Conservation (phyloP, 73 alveolate genomes). For the Paramecium pentaurelia region DNA sequence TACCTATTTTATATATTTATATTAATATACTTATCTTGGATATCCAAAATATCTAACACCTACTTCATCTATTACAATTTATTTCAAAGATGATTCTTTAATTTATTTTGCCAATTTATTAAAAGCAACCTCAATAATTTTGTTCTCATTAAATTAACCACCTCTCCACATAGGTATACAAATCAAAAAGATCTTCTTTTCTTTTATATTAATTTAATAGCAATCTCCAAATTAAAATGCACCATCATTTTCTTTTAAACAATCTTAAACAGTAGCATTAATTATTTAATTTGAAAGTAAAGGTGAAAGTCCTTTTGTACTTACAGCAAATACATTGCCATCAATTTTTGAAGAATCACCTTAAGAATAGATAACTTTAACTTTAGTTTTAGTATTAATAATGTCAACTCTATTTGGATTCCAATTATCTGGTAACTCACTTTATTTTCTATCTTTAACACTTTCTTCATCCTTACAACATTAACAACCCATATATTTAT, state of each 20-base stretch:
- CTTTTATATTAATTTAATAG: not conserved
- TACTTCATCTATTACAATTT: not conserved
- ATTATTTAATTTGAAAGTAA: not conserved
- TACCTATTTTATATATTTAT: not conserved
- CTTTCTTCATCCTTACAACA: not conserved
- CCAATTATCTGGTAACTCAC: not conserved
- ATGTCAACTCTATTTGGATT: not conserved
- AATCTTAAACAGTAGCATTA: not conserved
- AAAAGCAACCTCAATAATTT: not conserved
- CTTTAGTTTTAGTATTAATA: not conserved
- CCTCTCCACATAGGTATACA: not conserved
- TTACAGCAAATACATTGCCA: not conserved
- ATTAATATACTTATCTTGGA: not conserved
- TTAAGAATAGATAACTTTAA: not conserved
- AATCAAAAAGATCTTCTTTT: not conserved
- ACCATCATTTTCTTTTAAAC: not conserved
- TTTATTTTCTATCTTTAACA: not conserved
- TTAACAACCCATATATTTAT: not conserved
- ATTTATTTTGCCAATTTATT: not conserved
- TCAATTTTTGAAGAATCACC: not conserved
- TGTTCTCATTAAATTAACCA: not conserved
- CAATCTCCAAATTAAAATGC: not conserved
- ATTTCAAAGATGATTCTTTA: not conserved
- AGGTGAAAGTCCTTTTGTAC: not conserved
- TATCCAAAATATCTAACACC: not conserved